Percentiles rank a stretch among this genome's conserved stretches.
Evolutionary conservation across 2,329 filamentous ascomycete species (phyloP).

Genomic region (Metarhizium brunneum): DNA sequence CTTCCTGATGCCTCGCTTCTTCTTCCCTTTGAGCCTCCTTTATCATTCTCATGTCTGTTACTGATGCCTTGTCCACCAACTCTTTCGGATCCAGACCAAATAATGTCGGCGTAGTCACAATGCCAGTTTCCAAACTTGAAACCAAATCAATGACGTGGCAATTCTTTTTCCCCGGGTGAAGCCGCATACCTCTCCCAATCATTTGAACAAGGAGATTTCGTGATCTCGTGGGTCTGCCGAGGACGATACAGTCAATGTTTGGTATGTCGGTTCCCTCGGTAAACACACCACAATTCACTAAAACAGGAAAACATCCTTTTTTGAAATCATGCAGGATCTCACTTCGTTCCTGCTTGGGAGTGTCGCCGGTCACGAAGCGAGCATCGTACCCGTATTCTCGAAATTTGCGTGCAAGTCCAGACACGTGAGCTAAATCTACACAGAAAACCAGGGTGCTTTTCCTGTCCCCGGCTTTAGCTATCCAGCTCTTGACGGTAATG

Average conservation of each 20-base stretch:
- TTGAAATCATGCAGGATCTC: conserved; percentile 69
- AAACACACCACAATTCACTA: conserved; percentile 93
- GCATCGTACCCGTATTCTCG: conserved; percentile 72
- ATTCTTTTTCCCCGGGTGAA: conserved; percentile 71
- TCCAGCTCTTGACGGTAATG: conserved; percentile 78
- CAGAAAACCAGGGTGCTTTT: conserved; percentile 91
- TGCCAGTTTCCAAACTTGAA: conserved; percentile 70
- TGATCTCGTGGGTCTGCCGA: conserved; percentile 82
- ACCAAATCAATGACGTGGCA: conserved; percentile 98
- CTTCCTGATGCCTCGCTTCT: conserved; percentile 18
- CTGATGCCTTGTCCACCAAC: conserved; percentile 58
- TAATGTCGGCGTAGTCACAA: conserved; percentile 83
- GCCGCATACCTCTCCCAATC: conserved; percentile 88
- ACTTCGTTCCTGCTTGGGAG: conserved; percentile 57
- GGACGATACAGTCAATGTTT: conserved; percentile 86
- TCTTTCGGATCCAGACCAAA: conserved; percentile 85
- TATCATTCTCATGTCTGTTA: conserved; percentile 50
- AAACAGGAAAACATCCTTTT: conserved; percentile 67
- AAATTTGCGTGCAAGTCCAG: conserved; percentile 65
- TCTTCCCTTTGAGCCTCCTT: conserved; percentile 37
- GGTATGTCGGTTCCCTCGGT: conserved; percentile 97
- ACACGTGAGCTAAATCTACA: conserved; percentile 78
- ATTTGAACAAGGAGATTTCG: conserved; percentile 94
- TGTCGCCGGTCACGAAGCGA: conserved; percentile 77
- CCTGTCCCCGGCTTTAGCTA: conserved; percentile 61